Base-by-base conservation (phyloP, 805 yeast species). In the Barnettozyma vustinii region DNA sequence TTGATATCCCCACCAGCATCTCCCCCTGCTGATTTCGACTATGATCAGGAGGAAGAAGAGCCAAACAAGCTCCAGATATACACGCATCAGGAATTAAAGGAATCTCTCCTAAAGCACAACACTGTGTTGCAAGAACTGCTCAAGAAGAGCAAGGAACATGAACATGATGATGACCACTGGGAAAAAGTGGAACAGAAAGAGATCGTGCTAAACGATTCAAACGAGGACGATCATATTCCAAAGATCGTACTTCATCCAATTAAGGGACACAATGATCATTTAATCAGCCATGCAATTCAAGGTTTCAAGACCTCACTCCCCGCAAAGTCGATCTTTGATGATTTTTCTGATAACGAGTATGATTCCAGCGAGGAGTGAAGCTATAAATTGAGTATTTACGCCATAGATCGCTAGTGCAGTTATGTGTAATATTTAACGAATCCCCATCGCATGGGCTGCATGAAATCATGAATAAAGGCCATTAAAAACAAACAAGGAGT, bases 1-100 rank as follows among this genome's bases (percentile, higher is more conserved):
- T 50, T 71, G 40, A 65, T 71, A 6, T 69, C 74, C 0, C 75
- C 75, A 7, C 74, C 75, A 5, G 68, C 69, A 4, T 69, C 74
- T 0, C 75, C 75, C 8, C 74, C 75, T 3, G 65, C 69, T 4
- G 75, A 57, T 20, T 71, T 71, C 48, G 68, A 70, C 47, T 71
- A 63, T 50, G 58, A 67, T 13, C 59, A 57, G 37, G 61, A 62
- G 23, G 75, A 71, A 49, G 74, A 67, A 26, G 63, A 62, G 3
- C 75, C 75, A 2, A 60, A 58, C 26, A 61, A 56, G 40, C 50
- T 52, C 21, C 64, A 60, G 48, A 60, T 59, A 18, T 59, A 59
- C 39, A 61, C 62, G 8, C 58, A 53, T 27, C 59, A 61, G 25
- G 64, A 61, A 19, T 20, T 61, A 1, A 52, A 51, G 23, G 55